Evolutionary conservation across 2,329 filamentous ascomycete species (phyloP), one percentile per base, ranked within the genome.

Genomic region (Didymella segeticola): DNA sequence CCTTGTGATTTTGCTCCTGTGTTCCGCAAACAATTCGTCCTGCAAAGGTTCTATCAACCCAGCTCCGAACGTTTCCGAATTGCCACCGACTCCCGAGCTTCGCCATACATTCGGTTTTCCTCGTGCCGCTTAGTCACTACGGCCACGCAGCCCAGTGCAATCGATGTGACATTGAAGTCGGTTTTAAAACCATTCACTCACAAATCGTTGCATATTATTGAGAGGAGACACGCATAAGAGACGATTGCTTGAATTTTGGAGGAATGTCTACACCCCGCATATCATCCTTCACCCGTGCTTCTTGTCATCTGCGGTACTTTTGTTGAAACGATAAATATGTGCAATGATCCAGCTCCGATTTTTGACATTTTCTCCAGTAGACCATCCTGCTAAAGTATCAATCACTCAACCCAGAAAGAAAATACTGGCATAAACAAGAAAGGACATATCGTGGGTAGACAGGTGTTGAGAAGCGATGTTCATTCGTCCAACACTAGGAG

Each of bases 381-480:
- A 47, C 39, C 36, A 33, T 53, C 53, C 39, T 34, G 52, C 43
- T 60, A 52, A 56, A 49, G 42, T 60, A 43, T 58, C 60, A 62
- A 61, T 46, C 49, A 53, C 46, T 54, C 45, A 58, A 57, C 46
- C 54, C 25, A 47, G 31, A 57, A 37, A 57, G 59, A 47, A 62
- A 43, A 63, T 67, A 54, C 58, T 57, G 53, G 57, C 52, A 60
- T 71, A 73, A 68, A 70, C 71, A 74, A 72, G 62, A 70, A 58
- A 66, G 53, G 34, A 66, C 51, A 66, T 67, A 46, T 63, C 53
- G 31, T 37, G 38, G 48, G 42, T 67, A 68, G 50, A 42, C 39
- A 54, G 59, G 47, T 60, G 62, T 56, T 58, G 59, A 61, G 57
- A 67, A 70, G 53, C 42, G 55, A 70, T 71, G 47, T 41, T 60